Evolutionary conservation across 768 basidiomycete species (phyloP).

Genomic region (Termitomyces sp.): DNA sequence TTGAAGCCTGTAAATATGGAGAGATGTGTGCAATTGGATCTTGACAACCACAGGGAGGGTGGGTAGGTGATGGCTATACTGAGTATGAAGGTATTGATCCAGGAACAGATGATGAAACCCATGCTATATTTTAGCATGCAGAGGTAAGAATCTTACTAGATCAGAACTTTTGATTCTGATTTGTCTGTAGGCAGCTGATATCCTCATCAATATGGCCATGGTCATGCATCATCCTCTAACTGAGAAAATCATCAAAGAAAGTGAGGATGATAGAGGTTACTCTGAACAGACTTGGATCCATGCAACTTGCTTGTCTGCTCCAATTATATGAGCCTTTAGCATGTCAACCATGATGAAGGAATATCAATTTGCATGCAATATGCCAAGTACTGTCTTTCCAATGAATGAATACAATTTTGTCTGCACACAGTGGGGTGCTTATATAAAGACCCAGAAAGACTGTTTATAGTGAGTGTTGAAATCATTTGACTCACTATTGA

Average conservation of each 20-base stretch:
- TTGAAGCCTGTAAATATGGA: neutral
- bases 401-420: neutral
- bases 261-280: neutral
- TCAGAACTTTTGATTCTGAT: too few relatives aligned
- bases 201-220: neutral
- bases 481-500: neutral
- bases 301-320: neutral
- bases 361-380: neutral
- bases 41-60: neutral
- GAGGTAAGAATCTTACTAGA: neutral
- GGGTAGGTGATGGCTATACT: neutral
- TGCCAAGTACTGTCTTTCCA: neutral
- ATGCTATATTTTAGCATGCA: neutral
- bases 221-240: too few relatives aligned
- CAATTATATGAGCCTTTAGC: neutral
- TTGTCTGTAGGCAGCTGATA: neutral
- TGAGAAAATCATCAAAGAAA: too few relatives aligned
- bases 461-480: neutral
- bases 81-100: neutral
- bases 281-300: neutral
- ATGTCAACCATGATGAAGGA: neutral
- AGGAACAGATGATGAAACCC: neutral
- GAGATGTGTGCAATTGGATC: neutral
- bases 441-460: neutral
- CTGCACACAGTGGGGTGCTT: neutral